phyloP scores from a whole-genome alignment of 139 green algal species.

The Yamagishiella unicocca region DNA sequence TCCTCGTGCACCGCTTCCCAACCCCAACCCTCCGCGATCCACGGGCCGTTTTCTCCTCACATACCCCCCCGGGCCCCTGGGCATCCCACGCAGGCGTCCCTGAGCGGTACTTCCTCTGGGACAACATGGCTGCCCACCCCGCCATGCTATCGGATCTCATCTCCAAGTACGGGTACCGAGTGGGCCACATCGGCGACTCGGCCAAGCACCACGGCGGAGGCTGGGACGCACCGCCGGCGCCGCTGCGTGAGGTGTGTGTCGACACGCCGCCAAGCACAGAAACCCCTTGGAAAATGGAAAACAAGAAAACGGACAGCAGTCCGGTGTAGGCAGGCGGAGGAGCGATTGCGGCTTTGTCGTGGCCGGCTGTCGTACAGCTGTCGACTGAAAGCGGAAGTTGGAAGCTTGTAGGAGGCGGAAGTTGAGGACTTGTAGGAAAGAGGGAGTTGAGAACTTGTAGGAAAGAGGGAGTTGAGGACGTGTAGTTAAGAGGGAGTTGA shows the following conservation, averaged over 20 bases:
- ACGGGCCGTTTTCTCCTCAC: not conserved
- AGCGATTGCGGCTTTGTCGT: not conserved
- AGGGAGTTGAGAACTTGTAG: too few species aligned
- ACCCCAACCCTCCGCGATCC: not conserved
- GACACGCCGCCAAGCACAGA: not conserved
- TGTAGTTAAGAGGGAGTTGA: too few species aligned
- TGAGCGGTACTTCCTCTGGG: slow-evolving; percentile 45
- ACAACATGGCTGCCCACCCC: slow-evolving; percentile 46
- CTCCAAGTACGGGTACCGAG: slow-evolving; percentile 49
- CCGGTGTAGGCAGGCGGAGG: not conserved
- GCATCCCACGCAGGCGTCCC: slow-evolving; percentile 32
- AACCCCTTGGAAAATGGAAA: too few species aligned
- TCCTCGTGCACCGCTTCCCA: not conserved
- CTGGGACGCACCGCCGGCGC: not conserved
- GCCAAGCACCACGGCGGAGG: slow-evolving; percentile 20
- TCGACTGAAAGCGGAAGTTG: not conserved
- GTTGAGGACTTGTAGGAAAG: too few species aligned
- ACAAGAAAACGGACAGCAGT: too few species aligned
- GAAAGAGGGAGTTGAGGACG: too few species aligned
- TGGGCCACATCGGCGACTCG: slow-evolving; percentile 66
- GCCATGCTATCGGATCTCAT: slow-evolving; percentile 67
- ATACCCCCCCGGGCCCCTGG: not conserved
- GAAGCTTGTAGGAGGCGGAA: not conserved
- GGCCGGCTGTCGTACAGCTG: not conserved
- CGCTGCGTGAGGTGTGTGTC: slow-evolving; percentile 3